Conservation (phyloP, 192 early-diverging fungal genomes). For the Rhizoclosmatium sp. region DNA sequence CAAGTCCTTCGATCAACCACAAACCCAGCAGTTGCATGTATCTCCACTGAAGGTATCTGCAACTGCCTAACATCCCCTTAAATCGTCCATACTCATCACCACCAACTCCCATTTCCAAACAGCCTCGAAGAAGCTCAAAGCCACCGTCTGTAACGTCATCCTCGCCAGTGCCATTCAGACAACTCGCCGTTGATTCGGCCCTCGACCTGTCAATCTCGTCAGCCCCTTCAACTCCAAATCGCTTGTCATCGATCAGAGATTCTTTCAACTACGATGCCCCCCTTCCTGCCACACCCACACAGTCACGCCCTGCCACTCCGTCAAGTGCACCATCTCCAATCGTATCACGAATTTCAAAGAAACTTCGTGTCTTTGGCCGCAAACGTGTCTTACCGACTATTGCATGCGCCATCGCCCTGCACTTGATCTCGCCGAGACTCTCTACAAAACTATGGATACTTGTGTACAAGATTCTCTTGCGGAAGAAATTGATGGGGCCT, state of each 20-base stretch:
- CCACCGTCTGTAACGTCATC: neutral
- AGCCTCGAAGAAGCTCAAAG: neutral
- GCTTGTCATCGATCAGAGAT: too few species aligned
- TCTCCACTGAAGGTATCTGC: neutral
- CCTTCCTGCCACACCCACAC: too few species aligned
- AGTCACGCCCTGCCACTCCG: too few species aligned
- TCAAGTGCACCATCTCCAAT: neutral
- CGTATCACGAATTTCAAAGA: neutral
- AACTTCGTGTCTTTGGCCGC: neutral
- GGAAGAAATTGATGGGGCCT: neutral
- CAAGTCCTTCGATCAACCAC: neutral
- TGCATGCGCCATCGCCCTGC: conserved; percentile 21
- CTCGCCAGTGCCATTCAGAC: neutral
- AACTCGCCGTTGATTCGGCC: neutral
- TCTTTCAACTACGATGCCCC: too few species aligned
- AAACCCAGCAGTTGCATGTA: neutral
- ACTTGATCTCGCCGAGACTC: conserved; percentile 29
- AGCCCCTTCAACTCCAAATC: too few species aligned
- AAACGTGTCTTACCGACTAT: conserved; percentile 1
- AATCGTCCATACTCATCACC: neutral
- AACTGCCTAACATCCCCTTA: neutral
- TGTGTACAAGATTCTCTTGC: conserved; percentile 11
- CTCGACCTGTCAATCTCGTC: too few species aligned
- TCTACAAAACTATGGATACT: conserved; percentile 11
- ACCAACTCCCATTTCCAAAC: neutral